Conservation (phyloP, 2,329 filamentous ascomycete species). For the Thielaviopsis cerberus region DNA sequence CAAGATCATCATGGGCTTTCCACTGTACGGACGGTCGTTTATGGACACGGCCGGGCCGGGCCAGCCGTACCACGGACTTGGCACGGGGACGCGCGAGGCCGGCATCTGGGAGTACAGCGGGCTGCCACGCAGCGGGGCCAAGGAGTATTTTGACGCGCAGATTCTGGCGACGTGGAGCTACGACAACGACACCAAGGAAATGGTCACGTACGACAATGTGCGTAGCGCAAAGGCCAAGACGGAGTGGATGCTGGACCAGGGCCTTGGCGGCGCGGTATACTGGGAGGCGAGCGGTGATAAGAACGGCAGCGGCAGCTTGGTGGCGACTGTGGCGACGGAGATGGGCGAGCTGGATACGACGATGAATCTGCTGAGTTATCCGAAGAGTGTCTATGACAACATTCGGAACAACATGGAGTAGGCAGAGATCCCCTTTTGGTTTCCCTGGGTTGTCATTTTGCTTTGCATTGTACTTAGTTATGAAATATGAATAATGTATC, state of each 20-base stretch:
- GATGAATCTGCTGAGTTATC: conserved; percentile 36
- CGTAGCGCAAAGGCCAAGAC: conserved; percentile 42
- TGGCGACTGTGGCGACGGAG: conserved; percentile 29
- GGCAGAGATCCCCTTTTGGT: neutral
- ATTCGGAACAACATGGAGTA: conserved; percentile 24
- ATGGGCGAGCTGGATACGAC: conserved; percentile 31
- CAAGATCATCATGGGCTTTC: conserved; percentile 64
- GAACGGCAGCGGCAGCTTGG: conserved; percentile 34
- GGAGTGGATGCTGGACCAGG: conserved; percentile 37
- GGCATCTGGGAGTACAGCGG: conserved; percentile 70
- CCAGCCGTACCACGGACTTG: conserved; percentile 41
- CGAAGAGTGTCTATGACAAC: conserved; percentile 39
- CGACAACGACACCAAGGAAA: conserved; percentile 34
- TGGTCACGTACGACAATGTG: conserved; percentile 53
- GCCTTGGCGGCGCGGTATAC: conserved; percentile 62
- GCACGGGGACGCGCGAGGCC: conserved; percentile 46
- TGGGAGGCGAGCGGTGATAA: conserved; percentile 64
- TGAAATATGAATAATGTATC: no score
- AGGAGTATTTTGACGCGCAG: conserved; percentile 36
- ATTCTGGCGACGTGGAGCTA: conserved; percentile 54
- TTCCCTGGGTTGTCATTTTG: neutral
- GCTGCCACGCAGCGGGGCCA: conserved; percentile 43
- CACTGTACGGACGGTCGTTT: conserved; percentile 62
- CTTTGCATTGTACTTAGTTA: no score
- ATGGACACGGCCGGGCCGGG: conserved; percentile 42